Evolutionary conservation across 2,329 filamentous ascomycete species (phyloP).

Genomic region (Stachybotrys elegans): DNA sequence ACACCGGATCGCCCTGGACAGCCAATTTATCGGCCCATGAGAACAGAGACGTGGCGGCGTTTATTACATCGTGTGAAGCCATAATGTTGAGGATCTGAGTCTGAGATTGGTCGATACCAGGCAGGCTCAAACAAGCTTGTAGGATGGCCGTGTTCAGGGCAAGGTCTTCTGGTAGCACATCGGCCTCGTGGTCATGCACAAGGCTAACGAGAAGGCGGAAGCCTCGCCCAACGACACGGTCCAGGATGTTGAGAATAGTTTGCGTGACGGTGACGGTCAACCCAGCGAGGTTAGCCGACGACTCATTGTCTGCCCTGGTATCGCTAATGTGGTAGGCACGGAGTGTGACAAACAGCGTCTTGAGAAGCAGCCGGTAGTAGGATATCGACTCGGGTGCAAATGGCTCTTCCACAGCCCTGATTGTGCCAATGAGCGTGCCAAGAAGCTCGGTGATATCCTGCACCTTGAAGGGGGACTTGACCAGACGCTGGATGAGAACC

Average conservation of each 20-base stretch:
- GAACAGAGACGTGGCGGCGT: constrained; percentile 81
- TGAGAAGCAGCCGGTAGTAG: constrained; percentile 80
- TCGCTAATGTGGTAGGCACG: constrained; percentile 51
- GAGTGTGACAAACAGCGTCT: constrained; percentile 78
- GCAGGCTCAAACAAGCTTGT: constrained; percentile 76
- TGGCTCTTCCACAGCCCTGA: constrained; percentile 49
- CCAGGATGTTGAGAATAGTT: constrained; percentile 72
- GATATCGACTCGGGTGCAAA: constrained; percentile 47
- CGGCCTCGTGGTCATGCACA: constrained; percentile 68
- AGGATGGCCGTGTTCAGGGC: constrained; percentile 82
- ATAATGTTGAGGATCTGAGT: constrained; percentile 67
- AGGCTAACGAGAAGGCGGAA: constrained; percentile 77
- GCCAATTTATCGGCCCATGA: constrained; percentile 88
- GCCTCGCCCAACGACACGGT: constrained; percentile 72
- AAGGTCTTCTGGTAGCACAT: constrained; percentile 69
- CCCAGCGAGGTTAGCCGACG: constrained; percentile 26
- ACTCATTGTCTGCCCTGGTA: constrained; percentile 21
- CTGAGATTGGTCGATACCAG: constrained; percentile 67
- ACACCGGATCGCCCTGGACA: constrained; percentile 76
- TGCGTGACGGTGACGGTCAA: constrained; percentile 45
- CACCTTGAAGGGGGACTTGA: constrained; percentile 48
- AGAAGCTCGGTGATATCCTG: constrained; percentile 49
- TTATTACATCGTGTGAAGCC: constrained; percentile 66
- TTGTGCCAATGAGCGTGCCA: constrained; percentile 43
- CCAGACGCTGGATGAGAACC: constrained; percentile 74